phyloP scores from a whole-genome alignment of 129 eudicot genomes.

The Flaveria linearis region DNA sequence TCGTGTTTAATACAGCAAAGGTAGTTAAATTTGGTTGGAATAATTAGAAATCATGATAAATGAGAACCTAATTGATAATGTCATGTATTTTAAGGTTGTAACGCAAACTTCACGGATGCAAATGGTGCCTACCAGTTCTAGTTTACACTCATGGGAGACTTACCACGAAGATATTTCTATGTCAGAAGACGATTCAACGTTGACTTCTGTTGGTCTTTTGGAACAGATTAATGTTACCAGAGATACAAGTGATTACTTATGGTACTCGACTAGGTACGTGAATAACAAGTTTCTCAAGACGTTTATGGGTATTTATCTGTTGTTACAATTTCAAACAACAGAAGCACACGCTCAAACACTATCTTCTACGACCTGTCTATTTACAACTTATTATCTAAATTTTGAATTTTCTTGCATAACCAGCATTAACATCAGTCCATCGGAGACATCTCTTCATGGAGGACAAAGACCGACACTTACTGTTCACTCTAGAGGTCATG shows the following conservation, averaged over 20 bases:
- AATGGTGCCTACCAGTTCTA: constrained; percentile 61
- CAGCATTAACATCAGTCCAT: constrained; percentile 58
- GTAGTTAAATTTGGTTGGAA: constrained; percentile 34
- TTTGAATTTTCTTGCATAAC: constrained; percentile 18
- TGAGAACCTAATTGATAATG: constrained; percentile 9
- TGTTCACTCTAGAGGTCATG: constrained; percentile 78
- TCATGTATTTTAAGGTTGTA: constrained; percentile 55
- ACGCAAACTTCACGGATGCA: constrained; percentile 67
- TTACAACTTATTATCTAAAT: constrained; percentile 11
- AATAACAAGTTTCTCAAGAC: not conserved
- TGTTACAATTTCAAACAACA: not conserved
- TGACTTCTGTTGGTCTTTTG: constrained; percentile 66
- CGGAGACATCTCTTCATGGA: constrained; percentile 61
- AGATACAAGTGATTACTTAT: constrained; percentile 86
- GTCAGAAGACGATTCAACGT: constrained; percentile 43
- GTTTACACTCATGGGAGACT: constrained; percentile 62
- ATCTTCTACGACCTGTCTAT: not conserved
- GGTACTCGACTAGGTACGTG: constrained; percentile 86
- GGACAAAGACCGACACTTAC: constrained; percentile 64
- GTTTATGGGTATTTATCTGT: not conserved
- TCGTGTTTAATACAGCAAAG: constrained; percentile 84
- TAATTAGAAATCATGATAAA: not conserved
- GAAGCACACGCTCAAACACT: not conserved
- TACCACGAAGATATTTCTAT: constrained; percentile 66
- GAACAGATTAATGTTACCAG: constrained; percentile 84